Percentiles rank a stretch among this genome's conserved stretches.
These are phyloP conservation scores for Cercophora newfieldiana DNA, from an alignment of 495 filamentous ascomycete genomes.

Conservation along the genomic window DNA sequence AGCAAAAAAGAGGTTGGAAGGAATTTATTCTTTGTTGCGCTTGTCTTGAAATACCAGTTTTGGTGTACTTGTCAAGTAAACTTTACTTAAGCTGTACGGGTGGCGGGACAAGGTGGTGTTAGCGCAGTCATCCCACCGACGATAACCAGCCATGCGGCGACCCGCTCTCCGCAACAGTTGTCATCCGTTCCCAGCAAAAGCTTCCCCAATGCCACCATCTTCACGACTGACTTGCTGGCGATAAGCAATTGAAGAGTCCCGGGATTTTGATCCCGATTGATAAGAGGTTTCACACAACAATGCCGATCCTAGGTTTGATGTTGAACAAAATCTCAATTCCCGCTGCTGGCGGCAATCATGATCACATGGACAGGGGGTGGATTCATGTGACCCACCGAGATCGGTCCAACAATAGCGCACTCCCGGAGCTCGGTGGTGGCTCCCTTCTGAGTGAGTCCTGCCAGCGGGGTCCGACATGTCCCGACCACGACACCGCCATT, in stretches of 20 bases:
- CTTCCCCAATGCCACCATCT: background rate
- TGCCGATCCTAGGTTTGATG: background rate
- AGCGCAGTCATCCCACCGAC: background rate
- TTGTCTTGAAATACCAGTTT: background rate
- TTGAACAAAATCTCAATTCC: background rate
- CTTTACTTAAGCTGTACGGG: background rate
- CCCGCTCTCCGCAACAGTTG: background rate
- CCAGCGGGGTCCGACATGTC: conserved; percentile 2
- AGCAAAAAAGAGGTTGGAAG: background rate
- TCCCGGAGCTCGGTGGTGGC: background rate
- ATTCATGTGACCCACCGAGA: conserved; percentile 25
- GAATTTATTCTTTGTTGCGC: background rate
- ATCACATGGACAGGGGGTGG: conserved; percentile 27
- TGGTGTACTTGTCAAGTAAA: background rate
- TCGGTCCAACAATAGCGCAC: conserved; percentile 22
- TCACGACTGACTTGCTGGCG: background rate
- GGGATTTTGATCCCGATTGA: background rate
- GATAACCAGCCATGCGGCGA: background rate
- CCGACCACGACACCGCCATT: conserved; percentile 34
- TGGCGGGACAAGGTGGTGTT: background rate
- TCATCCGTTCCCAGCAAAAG: background rate
- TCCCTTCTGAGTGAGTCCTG: background rate
- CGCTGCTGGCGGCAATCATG: background rate
- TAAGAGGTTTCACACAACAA: background rate
- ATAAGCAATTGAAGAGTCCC: background rate